These are phyloP conservation scores for Candida sp. DNA, from an alignment of 1,139 yeast genomes.

Conservation along the genomic window DNA sequence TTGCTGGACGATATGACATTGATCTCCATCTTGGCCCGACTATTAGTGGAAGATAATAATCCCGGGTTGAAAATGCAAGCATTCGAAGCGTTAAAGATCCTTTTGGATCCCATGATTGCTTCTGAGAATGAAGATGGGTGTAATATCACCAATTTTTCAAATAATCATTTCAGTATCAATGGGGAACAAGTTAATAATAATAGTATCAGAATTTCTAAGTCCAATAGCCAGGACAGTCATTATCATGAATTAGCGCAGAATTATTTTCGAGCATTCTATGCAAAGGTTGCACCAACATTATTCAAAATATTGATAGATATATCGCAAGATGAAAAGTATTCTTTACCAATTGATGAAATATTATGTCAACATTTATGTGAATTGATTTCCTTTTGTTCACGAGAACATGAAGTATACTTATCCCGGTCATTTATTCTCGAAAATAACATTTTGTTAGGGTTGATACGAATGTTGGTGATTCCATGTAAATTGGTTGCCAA, in stretches of 20 bases:
- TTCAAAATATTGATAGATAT: conserved; percentile 49
- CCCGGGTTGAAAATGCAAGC: conserved; percentile 81
- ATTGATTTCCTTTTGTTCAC: conserved; percentile 62
- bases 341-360: conserved; percentile 27
- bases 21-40: conserved; percentile 54
- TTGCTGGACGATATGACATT: conserved; percentile 61
- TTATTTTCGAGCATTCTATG: conserved; percentile 61
- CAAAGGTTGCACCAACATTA: conserved; percentile 55
- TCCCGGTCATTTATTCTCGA: conserved; percentile 63
- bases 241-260: conserved; percentile 13
- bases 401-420: conserved; percentile 53
- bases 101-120: conserved; percentile 59
- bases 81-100: conserved; percentile 72
- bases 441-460: conserved; percentile 50
- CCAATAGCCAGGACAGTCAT: background rate
- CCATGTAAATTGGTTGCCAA: conserved; percentile 48
- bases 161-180: background rate
- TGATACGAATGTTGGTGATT: conserved; percentile 41
- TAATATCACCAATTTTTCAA: background rate
- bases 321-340: conserved; percentile 7
- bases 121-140: background rate
- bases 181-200: conserved; percentile 1
- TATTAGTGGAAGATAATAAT: conserved; percentile 61
- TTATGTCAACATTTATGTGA: conserved; percentile 68
- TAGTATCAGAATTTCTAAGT: background rate